Conservation (phyloP, 2,329 filamentous ascomycete species). For the Microsporum ferrugineum region DNA sequence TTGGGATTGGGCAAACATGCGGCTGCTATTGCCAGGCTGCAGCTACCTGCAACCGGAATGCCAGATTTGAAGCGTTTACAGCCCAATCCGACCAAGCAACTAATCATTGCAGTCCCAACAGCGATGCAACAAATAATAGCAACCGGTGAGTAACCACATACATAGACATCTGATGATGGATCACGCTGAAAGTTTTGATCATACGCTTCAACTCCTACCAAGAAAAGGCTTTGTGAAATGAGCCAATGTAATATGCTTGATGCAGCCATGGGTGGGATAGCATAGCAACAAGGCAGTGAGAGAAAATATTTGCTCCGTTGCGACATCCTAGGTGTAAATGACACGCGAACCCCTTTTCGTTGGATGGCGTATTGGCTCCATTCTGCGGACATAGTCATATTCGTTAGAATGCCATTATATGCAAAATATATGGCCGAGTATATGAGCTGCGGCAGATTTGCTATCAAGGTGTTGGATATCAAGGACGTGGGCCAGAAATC, state of each 20-base stretch:
- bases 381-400: constrained; percentile 39
- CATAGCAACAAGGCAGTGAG: constrained; percentile 37
- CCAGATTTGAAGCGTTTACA: constrained; percentile 14
- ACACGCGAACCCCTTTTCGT: constrained; percentile 34
- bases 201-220: constrained; percentile 21
- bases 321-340: constrained; percentile 21
- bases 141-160: constrained; percentile 18
- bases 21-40: constrained; percentile 19
- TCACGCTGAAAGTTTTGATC: constrained; percentile 18
- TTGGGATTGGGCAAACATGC: background rate
- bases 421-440: constrained; percentile 28
- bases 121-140: constrained; percentile 16
- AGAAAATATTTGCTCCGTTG: constrained; percentile 39
- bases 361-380: constrained; percentile 33
- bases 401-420: constrained; percentile 31
- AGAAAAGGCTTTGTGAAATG: constrained; percentile 38
- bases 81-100: constrained; percentile 12
- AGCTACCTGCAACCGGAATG: constrained; percentile 24
- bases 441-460: constrained; percentile 28
- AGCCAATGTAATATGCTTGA: constrained; percentile 39
- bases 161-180: constrained; percentile 8
- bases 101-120: constrained; percentile 12
- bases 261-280: constrained; percentile 28
- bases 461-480: constrained; percentile 16
- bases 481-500: background rate